Evolutionary conservation across 1,139 yeast genomes (phyloP).

Genomic region (Meyerozyma guilliermondii): DNA sequence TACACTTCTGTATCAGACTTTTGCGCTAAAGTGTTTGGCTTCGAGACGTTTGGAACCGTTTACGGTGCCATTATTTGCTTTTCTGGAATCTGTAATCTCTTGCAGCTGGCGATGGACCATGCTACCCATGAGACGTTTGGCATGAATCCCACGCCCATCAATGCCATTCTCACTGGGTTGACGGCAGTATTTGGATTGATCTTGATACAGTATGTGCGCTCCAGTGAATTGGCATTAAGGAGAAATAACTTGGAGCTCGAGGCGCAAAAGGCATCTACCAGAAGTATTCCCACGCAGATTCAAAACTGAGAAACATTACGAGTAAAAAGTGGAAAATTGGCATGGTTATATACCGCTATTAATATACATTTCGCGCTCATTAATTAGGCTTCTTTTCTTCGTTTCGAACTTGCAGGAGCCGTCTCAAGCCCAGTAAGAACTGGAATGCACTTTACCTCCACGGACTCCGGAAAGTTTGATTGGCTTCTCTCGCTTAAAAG

Average conservation of each 20-base stretch:
- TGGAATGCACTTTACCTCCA: background rate
- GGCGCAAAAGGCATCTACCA: constrained; percentile 52
- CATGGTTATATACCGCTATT: background rate
- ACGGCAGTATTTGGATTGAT: constrained; percentile 53
- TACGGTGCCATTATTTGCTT: constrained; percentile 82
- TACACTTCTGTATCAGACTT: constrained; percentile 90
- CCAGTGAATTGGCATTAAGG: constrained; percentile 45
- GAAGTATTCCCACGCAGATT: constrained; percentile 36
- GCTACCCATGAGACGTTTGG: constrained; percentile 61
- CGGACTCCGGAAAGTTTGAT: background rate
- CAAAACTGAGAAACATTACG: background rate
- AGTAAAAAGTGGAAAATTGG: background rate
- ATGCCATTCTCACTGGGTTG: constrained; percentile 44
- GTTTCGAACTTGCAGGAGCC: background rate
- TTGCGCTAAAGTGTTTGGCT: constrained; percentile 90
- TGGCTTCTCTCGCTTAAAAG: background rate
- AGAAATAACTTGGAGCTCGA: constrained; percentile 56
- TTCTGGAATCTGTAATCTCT: constrained; percentile 72
- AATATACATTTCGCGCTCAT: background rate
- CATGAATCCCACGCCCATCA: constrained; percentile 78
- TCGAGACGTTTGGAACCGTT: constrained; percentile 85
- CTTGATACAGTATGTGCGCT: constrained; percentile 49
- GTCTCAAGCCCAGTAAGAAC: background rate
- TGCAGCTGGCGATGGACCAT: constrained; percentile 68
- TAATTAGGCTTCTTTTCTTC: background rate